Percentiles rank a stretch among this genome's conserved stretches.
These are phyloP conservation scores for Pouteria glomerata DNA, from an alignment of 148 eudicot genomes.

Conservation along the genomic window DNA sequence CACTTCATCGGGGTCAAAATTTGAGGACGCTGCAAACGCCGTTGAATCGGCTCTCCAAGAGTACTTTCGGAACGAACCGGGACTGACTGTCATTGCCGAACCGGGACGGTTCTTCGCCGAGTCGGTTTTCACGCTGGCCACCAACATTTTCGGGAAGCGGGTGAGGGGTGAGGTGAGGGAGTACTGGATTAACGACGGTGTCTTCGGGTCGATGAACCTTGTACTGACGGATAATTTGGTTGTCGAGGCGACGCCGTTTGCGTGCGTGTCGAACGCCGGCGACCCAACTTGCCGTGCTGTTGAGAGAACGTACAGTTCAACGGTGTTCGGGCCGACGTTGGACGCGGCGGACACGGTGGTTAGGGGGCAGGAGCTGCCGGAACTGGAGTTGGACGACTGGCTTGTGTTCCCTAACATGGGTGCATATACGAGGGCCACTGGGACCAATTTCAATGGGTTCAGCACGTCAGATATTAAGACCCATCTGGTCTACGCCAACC, in stretches of 20 bases:
- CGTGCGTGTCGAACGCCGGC: background rate
- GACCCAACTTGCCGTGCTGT: conserved; percentile 2
- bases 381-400: no score
- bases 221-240: background rate
- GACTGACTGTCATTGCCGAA: conserved; percentile 11
- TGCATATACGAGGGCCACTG: no score
- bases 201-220: conserved; percentile 16
- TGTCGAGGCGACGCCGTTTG: background rate
- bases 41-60: conserved; percentile 2
- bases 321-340: conserved; percentile 16
- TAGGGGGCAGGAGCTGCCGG: no score
- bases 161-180: conserved; percentile 20
- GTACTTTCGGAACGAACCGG: background rate
- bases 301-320: background rate
- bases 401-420: no score
- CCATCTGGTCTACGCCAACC: no score
- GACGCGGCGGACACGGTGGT: no score
- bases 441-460: no score
- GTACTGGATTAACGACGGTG: conserved; percentile 24
- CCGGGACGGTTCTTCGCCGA: conserved; percentile 26
- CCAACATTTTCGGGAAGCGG: conserved; percentile 16
- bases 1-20: background rate
- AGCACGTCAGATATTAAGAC: no score
- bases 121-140: conserved; percentile 14
- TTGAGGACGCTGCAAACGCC: conserved; percentile 7